A percentile compares a stretch with the other conserved stretches of the same genome.
phyloP scores from a whole-genome alignment of 345 rosid species.

The Brassica rapa region DNA sequence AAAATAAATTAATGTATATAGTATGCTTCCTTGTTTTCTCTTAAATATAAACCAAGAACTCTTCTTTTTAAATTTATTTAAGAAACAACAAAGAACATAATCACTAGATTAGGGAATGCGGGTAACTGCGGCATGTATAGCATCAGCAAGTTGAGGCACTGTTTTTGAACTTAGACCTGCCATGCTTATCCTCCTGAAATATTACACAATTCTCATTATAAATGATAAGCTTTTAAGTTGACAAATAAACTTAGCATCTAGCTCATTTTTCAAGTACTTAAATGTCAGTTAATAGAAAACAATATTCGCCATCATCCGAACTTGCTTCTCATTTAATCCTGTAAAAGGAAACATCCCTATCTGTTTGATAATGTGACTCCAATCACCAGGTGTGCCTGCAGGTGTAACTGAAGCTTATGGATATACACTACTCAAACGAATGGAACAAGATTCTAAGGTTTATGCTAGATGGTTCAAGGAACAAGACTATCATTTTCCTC shows the following conservation, averaged over 20 bases:
- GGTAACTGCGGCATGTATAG: slow-evolving; percentile 53
- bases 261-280: neutral
- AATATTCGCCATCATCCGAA: slow-evolving; percentile 48
- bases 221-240: neutral
- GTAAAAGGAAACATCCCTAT: slow-evolving; percentile 78
- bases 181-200: slow-evolving; percentile 80
- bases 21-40: neutral
- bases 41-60: too few species aligned
- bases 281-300: neutral
- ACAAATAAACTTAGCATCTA: neutral
- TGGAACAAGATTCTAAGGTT: too few species aligned
- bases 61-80: neutral
- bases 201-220: neutral
- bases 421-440: too few species aligned
- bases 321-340: slow-evolving; percentile 69
- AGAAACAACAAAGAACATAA: neutral
- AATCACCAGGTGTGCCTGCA: slow-evolving; percentile 80
- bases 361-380: slow-evolving; percentile 79
- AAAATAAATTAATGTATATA: neutral
- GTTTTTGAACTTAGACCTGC: slow-evolving; percentile 67
- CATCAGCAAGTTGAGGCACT: slow-evolving; percentile 65
- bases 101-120: slow-evolving; percentile 26
- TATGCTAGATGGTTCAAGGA: too few species aligned
- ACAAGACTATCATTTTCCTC: too few species aligned
- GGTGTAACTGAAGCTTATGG: too few species aligned